These are phyloP conservation scores for Delonix regia DNA, from an alignment of 306 rosid genomes.

Conservation along the genomic window DNA sequence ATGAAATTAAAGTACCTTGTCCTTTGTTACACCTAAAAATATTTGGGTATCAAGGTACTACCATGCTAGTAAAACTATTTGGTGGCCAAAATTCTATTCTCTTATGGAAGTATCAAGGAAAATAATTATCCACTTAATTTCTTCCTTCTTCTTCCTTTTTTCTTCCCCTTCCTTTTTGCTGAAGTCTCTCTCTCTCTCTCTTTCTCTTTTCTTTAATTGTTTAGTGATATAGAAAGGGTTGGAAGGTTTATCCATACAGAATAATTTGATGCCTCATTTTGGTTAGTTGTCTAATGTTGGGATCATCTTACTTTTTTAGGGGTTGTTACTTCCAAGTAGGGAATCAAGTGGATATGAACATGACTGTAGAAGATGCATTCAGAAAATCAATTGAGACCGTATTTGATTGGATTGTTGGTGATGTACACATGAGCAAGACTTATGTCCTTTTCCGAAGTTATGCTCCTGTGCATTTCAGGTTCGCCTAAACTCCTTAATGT, in stretches of 20 bases:
- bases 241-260: background rate
- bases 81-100: background rate
- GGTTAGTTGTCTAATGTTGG: conserved; percentile 28
- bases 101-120: background rate
- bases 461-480: conserved; percentile 96
- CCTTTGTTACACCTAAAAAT: background rate
- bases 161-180: background rate
- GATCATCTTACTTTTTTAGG: conserved; percentile 46
- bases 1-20: background rate
- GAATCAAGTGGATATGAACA: conserved; percentile 67
- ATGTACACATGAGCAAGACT: conserved; percentile 76
- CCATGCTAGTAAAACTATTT: background rate
- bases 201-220: background rate
- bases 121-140: no score
- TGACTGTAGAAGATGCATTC: conserved; percentile 71
- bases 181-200: no score
- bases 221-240: conserved; percentile 8
- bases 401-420: conserved; percentile 59
- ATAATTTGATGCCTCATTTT: conserved; percentile 1
- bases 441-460: conserved; percentile 78
- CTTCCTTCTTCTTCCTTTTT: background rate
- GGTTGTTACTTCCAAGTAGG: conserved; percentile 90
- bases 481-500: conserved; percentile 31
- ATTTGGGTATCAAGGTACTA: background rate
- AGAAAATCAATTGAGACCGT: conserved; percentile 69